Conservation (phyloP, 169 alveolate genomes). For the Plasmodium gonderi region DNA sequence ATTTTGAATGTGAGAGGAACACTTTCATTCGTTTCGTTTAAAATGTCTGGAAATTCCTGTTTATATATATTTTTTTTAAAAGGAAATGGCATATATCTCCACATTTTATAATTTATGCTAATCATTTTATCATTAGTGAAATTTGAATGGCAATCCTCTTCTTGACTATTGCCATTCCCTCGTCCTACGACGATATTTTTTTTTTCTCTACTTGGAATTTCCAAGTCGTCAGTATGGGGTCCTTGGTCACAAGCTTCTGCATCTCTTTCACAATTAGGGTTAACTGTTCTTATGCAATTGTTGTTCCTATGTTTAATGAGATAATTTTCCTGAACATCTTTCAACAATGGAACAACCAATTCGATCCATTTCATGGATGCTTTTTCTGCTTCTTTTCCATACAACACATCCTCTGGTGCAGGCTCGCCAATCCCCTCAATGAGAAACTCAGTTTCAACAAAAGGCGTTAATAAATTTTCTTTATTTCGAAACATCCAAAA, state of each 20-base stretch:
- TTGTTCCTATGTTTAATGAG: background rate
- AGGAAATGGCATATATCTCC: slow-evolving; percentile 75
- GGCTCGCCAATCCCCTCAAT: background rate
- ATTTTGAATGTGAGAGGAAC: slow-evolving; percentile 30
- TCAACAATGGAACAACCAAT: background rate
- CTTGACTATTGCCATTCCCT: background rate
- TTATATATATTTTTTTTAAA: slow-evolving; percentile 2
- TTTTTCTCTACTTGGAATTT: background rate
- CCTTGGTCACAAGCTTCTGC: too few species aligned
- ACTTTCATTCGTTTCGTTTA: slow-evolving; percentile 8
- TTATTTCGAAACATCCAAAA: slow-evolving; percentile 33
- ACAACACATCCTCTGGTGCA: background rate
- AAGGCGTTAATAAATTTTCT: slow-evolving; percentile 1
- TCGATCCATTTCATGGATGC: background rate
- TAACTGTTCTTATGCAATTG: background rate
- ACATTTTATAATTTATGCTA: slow-evolving; percentile 23
- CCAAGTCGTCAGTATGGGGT: background rate
- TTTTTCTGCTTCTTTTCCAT: background rate
- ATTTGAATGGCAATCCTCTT: background rate
- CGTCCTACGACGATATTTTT: background rate
- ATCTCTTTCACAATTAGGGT: background rate
- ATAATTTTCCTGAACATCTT: background rate
- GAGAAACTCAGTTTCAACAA: slow-evolving; percentile 28
- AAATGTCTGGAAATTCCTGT: background rate
- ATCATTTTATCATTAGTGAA: slow-evolving; percentile 5